A percentile compares a stretch with the other conserved stretches of the same genome.
These are phyloP conservation scores for Bipolaris oryzae DNA, from an alignment of 2,329 filamentous ascomycete genomes.

Conservation along the genomic window DNA sequence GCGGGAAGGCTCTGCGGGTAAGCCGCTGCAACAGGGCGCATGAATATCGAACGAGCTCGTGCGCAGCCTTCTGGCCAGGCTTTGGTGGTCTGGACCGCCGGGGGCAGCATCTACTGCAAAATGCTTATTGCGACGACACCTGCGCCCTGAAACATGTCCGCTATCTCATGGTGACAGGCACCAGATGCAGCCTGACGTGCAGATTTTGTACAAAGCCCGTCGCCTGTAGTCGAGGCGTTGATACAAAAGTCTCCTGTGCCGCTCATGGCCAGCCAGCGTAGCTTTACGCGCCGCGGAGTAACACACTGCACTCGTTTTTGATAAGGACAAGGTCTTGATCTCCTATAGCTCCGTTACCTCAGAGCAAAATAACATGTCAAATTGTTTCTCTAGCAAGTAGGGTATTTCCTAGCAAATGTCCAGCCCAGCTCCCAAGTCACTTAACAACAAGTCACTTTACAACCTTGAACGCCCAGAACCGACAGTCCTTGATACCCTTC, in stretches of 20 bases:
- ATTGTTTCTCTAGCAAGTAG: constrained; percentile 16
- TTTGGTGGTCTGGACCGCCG: constrained; percentile 38
- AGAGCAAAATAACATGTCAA: not conserved
- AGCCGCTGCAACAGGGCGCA: constrained; percentile 25
- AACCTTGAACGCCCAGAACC: constrained; percentile 10
- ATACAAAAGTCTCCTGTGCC: not conserved
- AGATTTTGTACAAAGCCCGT: not conserved
- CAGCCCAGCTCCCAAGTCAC: constrained; percentile 1
- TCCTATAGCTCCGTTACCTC: not conserved
- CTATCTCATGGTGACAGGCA: not conserved
- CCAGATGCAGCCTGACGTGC: not conserved
- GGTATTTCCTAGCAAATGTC: constrained; percentile 15
- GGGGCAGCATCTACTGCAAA: constrained; percentile 25
- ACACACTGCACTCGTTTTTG: not conserved
- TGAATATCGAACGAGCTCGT: constrained; percentile 25
- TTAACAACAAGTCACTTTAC: not conserved
- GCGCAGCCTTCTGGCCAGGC: constrained; percentile 23
- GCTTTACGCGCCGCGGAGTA: not conserved
- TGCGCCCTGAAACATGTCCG: not conserved
- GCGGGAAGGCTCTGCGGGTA: constrained; percentile 35
- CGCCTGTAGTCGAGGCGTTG: not conserved
- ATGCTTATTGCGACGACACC: constrained; percentile 48
- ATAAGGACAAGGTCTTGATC: not conserved
- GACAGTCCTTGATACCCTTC: constrained; percentile 6
- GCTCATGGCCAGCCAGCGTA: not conserved